Evolutionary conservation across 352 stramenopile genomes (phyloP).

Genomic region (Globisporangium spiculum): DNA sequence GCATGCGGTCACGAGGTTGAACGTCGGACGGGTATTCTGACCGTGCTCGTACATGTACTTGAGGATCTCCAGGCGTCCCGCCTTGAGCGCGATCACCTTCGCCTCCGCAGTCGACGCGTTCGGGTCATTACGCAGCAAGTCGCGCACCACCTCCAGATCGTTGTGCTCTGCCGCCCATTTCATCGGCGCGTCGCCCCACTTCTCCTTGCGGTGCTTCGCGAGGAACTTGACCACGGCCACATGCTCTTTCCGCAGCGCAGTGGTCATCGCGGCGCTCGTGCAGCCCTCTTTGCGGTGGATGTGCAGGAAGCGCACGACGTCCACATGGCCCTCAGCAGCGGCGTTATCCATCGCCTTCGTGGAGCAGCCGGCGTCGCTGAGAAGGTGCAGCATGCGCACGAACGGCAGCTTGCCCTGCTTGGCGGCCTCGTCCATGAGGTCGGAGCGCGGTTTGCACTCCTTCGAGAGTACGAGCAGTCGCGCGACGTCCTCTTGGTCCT

Average conservation of each 20-base stretch:
- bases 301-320: constrained; percentile 51
- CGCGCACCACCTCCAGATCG: constrained; percentile 28
- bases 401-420: constrained; percentile 28
- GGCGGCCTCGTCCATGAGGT: constrained; percentile 38
- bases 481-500: constrained; percentile 29
- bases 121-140: constrained; percentile 34
- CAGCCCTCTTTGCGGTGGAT: constrained; percentile 45
- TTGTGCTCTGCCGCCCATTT: constrained; percentile 38
- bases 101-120: constrained; percentile 34
- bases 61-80: constrained; percentile 41
- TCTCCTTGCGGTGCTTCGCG: constrained; percentile 38
- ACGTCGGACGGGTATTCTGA: constrained; percentile 31
- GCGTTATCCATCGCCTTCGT: constrained; percentile 43
- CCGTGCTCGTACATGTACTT: constrained; percentile 53
- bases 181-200: constrained; percentile 35
- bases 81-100: constrained; percentile 45
- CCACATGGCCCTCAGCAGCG: constrained; percentile 30
- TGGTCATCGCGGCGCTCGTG: constrained; percentile 29
- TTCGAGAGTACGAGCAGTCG: constrained; percentile 34
- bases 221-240: constrained; percentile 44
- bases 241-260: constrained; percentile 32
- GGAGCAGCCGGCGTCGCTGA: constrained; percentile 30
- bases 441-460: constrained; percentile 21
- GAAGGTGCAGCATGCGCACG: constrained; percentile 41
- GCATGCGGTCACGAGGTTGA: constrained; percentile 42